Conservation (phyloP, 1,284 basidiomycete species). For the Peniophora sp. region DNA sequence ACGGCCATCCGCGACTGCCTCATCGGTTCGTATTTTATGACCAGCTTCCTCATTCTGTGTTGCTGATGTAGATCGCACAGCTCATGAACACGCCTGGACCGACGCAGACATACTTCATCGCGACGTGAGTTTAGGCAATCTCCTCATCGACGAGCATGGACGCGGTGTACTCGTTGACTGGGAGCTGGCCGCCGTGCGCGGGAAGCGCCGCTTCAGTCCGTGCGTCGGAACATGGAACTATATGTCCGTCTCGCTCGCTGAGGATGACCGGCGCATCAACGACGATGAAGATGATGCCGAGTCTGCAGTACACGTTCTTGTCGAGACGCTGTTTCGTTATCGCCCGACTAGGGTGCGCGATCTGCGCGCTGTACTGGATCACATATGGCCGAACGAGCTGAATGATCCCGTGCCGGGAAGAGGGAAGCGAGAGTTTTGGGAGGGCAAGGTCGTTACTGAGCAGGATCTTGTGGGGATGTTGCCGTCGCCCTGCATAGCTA, state of each 20-base stretch:
- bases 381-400: no score
- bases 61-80: not conserved
- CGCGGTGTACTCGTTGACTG: constrained; percentile 10
- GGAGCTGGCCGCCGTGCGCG: constrained; percentile 4
- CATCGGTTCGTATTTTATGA: not conserved
- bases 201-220: not conserved
- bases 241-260: not conserved
- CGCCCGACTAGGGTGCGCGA: no score
- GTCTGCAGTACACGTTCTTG: no score
- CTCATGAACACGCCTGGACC: not conserved
- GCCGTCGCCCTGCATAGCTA: no score
- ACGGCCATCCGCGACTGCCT: constrained; percentile 2
- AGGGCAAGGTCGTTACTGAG: no score
- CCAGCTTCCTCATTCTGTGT: not conserved
- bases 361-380: no score
- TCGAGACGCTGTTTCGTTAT: no score
- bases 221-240: not conserved
- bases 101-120: constrained; percentile 7
- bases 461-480: no score
- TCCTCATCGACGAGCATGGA: constrained; percentile 5
- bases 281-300: no score
- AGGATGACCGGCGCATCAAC: not conserved
- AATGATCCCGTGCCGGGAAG: no score
- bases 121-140: constrained; percentile 11
- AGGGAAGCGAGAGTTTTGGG: no score